Conservation (phyloP, 169 alveolate genomes). For the Cryptosporidium andersoni region DNA sequence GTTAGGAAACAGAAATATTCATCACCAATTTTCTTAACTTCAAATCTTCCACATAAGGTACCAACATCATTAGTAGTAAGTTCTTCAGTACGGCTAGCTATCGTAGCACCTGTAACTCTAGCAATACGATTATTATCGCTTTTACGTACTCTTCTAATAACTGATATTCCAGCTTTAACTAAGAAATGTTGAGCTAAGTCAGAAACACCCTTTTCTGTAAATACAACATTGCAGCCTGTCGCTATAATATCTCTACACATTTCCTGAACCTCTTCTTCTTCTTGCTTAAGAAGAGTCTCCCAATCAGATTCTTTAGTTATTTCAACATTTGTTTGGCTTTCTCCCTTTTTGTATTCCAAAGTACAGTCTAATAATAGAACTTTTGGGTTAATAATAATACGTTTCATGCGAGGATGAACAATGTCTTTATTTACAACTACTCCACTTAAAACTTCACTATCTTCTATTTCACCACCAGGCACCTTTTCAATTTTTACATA, state of each 20-base stretch:
- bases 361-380: conserved; percentile 95
- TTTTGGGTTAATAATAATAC: conserved; percentile 93
- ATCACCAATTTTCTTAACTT: conserved; percentile 92
- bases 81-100: conserved; percentile 98
- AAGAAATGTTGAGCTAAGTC: conserved; percentile 96
- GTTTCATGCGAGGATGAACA: conserved; percentile 97
- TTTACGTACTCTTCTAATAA: conserved; percentile 91
- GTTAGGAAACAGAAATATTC: conserved; percentile 85
- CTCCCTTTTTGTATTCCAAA: conserved; percentile 98
- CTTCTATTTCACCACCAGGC: conserved; percentile 99
- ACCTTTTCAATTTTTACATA: conserved; percentile 98
- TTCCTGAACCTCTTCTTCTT: conserved; percentile 95
- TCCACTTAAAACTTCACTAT: conserved; percentile 95
- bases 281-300: conserved; percentile 92
- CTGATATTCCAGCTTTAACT: conserved; percentile 92
- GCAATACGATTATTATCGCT: conserved; percentile 97
- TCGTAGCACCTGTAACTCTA: conserved; percentile 95
- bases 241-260: conserved; percentile 95
- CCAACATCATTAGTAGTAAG: conserved; percentile 92
- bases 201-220: conserved; percentile 98
- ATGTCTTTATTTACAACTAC: conserved; percentile 97
- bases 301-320: conserved; percentile 95
- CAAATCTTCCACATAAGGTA: conserved; percentile 94
- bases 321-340: conserved; percentile 96
- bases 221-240: conserved; percentile 95